Evolutionary conservation across 257 asterid genomes (phyloP), one percentile per base, ranked within the genome.

Genomic region (Petunia secreta): DNA sequence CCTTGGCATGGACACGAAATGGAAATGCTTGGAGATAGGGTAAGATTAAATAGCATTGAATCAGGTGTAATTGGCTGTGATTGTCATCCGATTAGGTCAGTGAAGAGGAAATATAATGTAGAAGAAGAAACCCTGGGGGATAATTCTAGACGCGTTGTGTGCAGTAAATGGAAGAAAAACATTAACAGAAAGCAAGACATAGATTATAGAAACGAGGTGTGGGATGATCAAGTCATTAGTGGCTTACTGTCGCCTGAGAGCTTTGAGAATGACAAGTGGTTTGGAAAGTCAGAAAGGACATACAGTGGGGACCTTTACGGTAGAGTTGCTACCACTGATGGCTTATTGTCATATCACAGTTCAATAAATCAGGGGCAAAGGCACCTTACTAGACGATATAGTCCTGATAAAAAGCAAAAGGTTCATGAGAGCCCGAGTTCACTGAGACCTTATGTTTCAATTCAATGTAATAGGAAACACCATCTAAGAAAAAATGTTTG

Each of bases 401-500:
- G 38, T 59, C 40, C 82, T 44, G 75, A 76, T 57, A 84, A 76
- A 82, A 81, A 58, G 54, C 79, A 39, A 43, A 83, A 68, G 16
- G 73, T 66, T 71, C 69, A 40, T 40, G 63, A 60, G 15, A 57
- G 75, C 66, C 62, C 68, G 52, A 67, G 82, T 48, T 63, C 58
- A 55, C 41, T 73, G 7, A 77, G 75, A 46, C 57, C 13, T 34
- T 62, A 63, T 52, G 15, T 66, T 15, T 54, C 78, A 46, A n/a
- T 50, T 44, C 77, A 63, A 52, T 62, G 40, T 52, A 80, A 74
- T 68, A 50, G 58, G 78, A 82, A 78, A 48, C 74, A 41, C 62
- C 62, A 40, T 50, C 78, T 67, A 8, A 38, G 82, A 8, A 41
- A 79, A 81, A 80, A 82, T 83, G 83, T 81, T 66, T 83, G 87